A percentile compares a stretch with the other conserved stretches of the same genome.
Conservation (phyloP, 176 grass and related monocot species). For the Lolium rigidum region DNA sequence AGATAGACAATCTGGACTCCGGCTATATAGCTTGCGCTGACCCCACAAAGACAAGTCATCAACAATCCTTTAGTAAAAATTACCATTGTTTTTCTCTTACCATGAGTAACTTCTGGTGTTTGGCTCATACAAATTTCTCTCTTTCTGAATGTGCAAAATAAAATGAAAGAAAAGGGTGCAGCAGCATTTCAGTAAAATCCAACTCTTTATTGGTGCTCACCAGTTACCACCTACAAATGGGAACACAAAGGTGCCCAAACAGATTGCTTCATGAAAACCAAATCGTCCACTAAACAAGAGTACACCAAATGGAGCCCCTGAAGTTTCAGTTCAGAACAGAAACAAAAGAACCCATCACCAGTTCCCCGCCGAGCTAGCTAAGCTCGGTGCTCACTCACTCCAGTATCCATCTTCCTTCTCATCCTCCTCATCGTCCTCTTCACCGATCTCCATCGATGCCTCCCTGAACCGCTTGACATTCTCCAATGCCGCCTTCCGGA, state of each 20-base stretch:
- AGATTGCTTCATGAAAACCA: slow-evolving; percentile 32
- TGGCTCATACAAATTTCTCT: not conserved
- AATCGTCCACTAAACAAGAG: slow-evolving; percentile 30
- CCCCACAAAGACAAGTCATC: slow-evolving; percentile 42
- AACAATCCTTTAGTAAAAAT: slow-evolving; percentile 38
- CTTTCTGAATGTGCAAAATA: not conserved
- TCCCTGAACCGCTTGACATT: slow-evolving; percentile 73
- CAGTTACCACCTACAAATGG: slow-evolving; percentile 34
- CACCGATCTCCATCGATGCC: slow-evolving; percentile 66
- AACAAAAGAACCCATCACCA: slow-evolving; percentile 17
- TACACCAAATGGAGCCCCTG: slow-evolving; percentile 7
- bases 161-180: not conserved
- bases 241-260: slow-evolving; percentile 37
- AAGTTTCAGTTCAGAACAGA: slow-evolving; percentile 41
- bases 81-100: slow-evolving; percentile 22
- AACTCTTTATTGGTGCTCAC: slow-evolving; percentile 39
- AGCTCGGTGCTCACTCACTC: slow-evolving; percentile 66
- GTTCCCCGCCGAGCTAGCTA: not conserved
- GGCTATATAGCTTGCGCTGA: slow-evolving; percentile 41
- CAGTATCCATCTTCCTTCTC: slow-evolving; percentile 66
- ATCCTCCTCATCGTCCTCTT: slow-evolving; percentile 55
- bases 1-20: slow-evolving; percentile 59
- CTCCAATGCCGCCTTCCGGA: slow-evolving; percentile 64
- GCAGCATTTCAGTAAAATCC: slow-evolving; percentile 27
- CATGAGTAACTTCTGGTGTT: slow-evolving; percentile 24